A percentile compares a stretch with the other conserved stretches of the same genome.
Evolutionary conservation across 2,329 filamentous ascomycete genomes (phyloP).

Genomic region (Emergomyces pasteurianus): DNA sequence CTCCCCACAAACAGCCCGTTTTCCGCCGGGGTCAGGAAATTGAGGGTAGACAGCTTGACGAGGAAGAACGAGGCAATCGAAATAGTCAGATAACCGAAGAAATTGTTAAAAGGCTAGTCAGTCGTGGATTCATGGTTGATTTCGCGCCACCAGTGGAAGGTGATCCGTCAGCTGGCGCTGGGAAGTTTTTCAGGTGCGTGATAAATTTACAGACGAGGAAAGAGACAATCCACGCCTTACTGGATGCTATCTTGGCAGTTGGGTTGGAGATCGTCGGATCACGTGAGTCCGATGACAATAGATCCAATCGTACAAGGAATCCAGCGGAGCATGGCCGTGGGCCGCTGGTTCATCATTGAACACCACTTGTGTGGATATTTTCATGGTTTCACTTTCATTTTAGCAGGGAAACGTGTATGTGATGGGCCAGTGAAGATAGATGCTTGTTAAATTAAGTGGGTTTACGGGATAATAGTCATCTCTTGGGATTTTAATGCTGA

Average conservation of each 20-base stretch:
- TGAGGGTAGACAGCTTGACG: conserved; percentile 15
- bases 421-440: neutral
- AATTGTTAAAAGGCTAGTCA: conserved; percentile 44
- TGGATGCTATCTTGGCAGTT: conserved; percentile 45
- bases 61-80: conserved; percentile 27
- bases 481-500: neutral
- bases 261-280: conserved; percentile 23
- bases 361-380: neutral
- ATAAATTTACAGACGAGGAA: conserved; percentile 50
- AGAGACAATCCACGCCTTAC: conserved; percentile 51
- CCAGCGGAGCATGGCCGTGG: conserved; percentile 24
- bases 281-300: neutral
- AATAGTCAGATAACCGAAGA: conserved; percentile 46
- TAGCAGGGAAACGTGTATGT: neutral
- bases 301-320: conserved; percentile 8
- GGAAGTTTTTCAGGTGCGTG: conserved; percentile 58
- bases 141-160: conserved; percentile 44
- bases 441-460: neutral
- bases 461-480: neutral
- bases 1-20: conserved; percentile 43
- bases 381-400: neutral
- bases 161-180: conserved; percentile 40
- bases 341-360: conserved; percentile 18
- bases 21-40: conserved; percentile 20
- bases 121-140: conserved; percentile 57